Base-by-base conservation (phyloP, 495 filamentous ascomycete species). In the Daldinia caldariorum region DNA sequence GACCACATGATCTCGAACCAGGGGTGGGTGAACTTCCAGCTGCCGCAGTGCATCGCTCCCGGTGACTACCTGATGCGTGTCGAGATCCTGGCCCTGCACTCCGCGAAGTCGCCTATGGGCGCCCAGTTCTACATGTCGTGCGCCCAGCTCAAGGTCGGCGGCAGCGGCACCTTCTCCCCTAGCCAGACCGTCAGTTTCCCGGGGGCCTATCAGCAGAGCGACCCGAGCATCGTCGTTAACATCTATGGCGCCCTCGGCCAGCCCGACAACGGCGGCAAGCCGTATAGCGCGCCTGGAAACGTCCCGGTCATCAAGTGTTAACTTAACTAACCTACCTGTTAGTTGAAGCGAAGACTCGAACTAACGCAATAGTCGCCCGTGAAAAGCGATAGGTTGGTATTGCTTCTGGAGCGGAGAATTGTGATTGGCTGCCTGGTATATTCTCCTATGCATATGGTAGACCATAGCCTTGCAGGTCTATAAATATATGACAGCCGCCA, bases 111-210 rank as follows among this genome's bases (percentile, higher is more conserved):
- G 35, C 67, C 58, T 3, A 80, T 79, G 53, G 82, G 82, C 43
- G 86, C 86, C 0, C 85, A 88, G 76, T 84, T 88, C 75, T 88
- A 87, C 76, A 76, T 78, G 71, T 77, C 75, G n/a, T 87, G 85
- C 68, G 86, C 85, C 5, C 84, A 87, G 76, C 84, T 88, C 75
- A 84, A 82, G 64, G 79, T 87, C 20, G 75, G 79, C 18, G 81
- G 84, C 54, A 78, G 77, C 29, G 84, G 85, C 43, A 75, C 76
- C 31, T 80, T 81, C 53, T 73, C 73, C 4, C 82, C 81, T 0
- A 75, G 77, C 35, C 61, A 77, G 59, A 87, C 85, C 6, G 84
- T 88, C 43, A 81, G 78, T 74, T 83, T 88, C 74, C 87, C 86
- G 4, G 86, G 86, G 32, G 83, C 82, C 18, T 87, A 86, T 75